Base-by-base conservation (phyloP, 176 grass and related monocot genomes). In the Tuctoria greenei region DNA sequence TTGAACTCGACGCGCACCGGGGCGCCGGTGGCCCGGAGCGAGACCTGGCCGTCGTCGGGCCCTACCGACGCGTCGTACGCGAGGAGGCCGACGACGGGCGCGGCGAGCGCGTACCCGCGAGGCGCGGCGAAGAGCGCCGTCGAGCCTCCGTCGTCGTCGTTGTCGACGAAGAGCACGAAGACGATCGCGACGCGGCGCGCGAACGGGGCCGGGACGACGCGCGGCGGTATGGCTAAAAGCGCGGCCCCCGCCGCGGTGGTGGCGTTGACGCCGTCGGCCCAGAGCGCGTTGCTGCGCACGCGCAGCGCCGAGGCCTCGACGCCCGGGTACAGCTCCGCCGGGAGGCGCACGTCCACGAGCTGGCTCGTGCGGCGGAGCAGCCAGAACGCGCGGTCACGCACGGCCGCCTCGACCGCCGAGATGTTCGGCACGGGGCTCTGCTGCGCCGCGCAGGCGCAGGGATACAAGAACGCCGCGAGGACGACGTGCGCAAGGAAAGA, bases 141-240 rank as follows among this genome's bases (percentile, higher is more conserved):
- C 10, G 73, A 43, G 10, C 7, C 4, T 13, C 12, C 45, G 15
- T 6, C 47, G 47, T 2, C 46, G 15, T 50, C 15, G 46, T 18
- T 50, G 46, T 17, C 4, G 81, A 83, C 2, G 81, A 88, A 88
- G 63, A 45, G 64, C 46, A 31, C 28, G 64, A 88, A 88, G 46
- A 88, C 64, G 63, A 88, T 55, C 45, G 76, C 28, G 69, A 88
- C 81, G 64, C 81, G 86, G 81, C 75, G 81, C 8, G 86, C 55
- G 76, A 79, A 88, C 75, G 81, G 81, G 6, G 64, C 23, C 15
- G 81, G 55, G 15, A 88, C 43, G 55, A 84, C 81, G 55, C 70
- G 76, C 39, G 81, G 76, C 57, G 86, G 81, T 56, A 88, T 18
- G 64, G 37, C 28, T 81, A 88, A 57, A n/a, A n/a, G n/a, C 31